Conservation (phyloP, 345 rosid species). For the Erodium maritimum region DNA sequence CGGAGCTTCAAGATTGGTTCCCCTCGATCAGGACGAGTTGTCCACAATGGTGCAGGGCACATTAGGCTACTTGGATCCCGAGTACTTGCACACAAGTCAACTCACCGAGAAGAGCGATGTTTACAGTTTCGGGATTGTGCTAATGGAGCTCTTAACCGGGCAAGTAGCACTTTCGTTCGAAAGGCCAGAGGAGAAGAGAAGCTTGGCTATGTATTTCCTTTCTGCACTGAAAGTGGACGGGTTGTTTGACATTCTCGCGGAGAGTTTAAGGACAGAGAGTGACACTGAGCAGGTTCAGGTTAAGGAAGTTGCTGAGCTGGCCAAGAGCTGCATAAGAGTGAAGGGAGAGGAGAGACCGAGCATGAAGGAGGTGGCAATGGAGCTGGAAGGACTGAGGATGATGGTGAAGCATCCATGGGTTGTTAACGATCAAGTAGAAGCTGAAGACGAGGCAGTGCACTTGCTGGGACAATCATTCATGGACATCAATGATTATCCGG, state of each 20-base stretch:
- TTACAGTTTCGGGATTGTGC: conserved; percentile 14
- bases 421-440: not conserved
- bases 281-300: not conserved
- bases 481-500: not conserved
- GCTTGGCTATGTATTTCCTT: conserved; percentile 10
- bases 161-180: conserved; percentile 4
- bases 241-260: conserved; percentile 9
- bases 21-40: conserved; percentile 10
- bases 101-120: conserved; percentile 20
- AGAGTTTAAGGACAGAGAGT: too few relatives aligned
- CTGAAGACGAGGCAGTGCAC: not conserved
- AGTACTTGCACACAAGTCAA: conserved; percentile 14
- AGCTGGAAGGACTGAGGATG: not conserved
- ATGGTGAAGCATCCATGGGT: conserved; percentile 2
- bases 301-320: not conserved
- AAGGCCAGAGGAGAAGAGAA: conserved; percentile 8
- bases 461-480: not conserved
- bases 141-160: conserved; percentile 9
- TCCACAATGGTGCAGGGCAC: conserved; percentile 19
- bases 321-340: not conserved
- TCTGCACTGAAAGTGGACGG: conserved; percentile 8
- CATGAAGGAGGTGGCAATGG: conserved; percentile 5
- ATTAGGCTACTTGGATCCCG: conserved; percentile 22
- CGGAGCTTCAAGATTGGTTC: conserved; percentile 19
- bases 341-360: conserved; percentile 3